These are phyloP conservation scores for Zymoseptoria tritici DNA, from an alignment of 2,329 filamentous ascomycete species.

Conservation along the genomic window DNA sequence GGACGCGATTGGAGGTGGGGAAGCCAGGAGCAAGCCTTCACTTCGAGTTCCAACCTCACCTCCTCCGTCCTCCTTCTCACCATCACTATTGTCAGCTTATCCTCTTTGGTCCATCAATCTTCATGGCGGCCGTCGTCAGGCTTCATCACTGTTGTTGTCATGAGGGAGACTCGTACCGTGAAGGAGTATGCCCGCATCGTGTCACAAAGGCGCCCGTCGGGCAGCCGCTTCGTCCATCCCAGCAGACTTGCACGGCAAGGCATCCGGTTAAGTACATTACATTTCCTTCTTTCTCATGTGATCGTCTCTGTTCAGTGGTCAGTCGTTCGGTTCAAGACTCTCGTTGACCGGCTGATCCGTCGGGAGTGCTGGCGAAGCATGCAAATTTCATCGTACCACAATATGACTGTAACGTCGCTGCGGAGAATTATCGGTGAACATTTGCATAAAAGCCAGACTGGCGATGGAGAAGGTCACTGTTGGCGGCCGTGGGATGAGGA, in stretches of 20 bases:
- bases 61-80: background rate
- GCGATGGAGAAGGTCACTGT: too few species aligned
- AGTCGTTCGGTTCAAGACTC: background rate
- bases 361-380: too few species aligned
- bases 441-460: too few species aligned
- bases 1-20: background rate
- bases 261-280: background rate
- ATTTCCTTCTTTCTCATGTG: background rate
- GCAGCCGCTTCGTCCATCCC: background rate
- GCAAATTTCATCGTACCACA: too few species aligned
- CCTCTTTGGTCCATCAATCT: background rate
- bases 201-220: background rate
- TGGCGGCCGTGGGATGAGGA: too few species aligned
- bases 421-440: too few species aligned
- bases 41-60: background rate
- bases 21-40: background rate
- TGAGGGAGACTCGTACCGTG: background rate
- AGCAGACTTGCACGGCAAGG: background rate
- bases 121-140: background rate
- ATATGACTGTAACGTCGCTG: too few species aligned
- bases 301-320: background rate
- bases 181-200: background rate
- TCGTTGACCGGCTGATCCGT: background rate
- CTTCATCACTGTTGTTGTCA: background rate
- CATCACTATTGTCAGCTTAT: background rate